Evolutionary conservation across 805 yeast species (phyloP), one percentile per base, ranked within the genome.

Genomic region (Jamesozyma spencerorum): DNA sequence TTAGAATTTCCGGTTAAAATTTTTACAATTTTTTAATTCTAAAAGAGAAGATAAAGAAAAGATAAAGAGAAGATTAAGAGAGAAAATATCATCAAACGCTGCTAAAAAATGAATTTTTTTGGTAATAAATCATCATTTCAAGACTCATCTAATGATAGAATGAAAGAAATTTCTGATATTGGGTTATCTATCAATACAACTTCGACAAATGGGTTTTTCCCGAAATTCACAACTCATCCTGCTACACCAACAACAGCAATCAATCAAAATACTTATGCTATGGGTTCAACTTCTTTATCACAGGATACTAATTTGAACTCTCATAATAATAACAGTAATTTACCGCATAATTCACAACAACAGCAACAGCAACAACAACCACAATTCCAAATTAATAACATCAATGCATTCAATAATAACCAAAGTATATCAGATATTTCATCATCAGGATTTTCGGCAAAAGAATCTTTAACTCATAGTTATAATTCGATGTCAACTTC

Each of bases 181-280:
- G 31, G 30, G 15, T 22, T 34, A 14, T 34, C 42, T 4, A 29
- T 39, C 4, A 39, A 34, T 14, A 39, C 42, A 11, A 13, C 38
- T 14, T 22, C 14, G 7, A 13, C 37, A 24, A 38, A 37, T 28
- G 48, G 49, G 5, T 57, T 54, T 18, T 55, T 63, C 29, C 64
- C 68, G 10, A 63, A 56, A 37, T 60, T 74, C 41, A 45, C 58
- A 5, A 46, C 54, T 65, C 75, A 46, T 67, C 66, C 75, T 1
- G 67, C 77, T 1, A 67, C 77, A 4, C 84, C 88, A 15, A 80
- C 90, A 2, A 81, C 84, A 2, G 87, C 87, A 0, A 61, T 81
- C 8, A 69, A 78, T 36, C 73, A 74, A 45, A 71, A 71, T 42
- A 71, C 81, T 2, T 70, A 77, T 59, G 88, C 75, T 1, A 73